Evolutionary conservation across 163 green algal genomes (phyloP), one percentile per base, ranked within the genome.

Genomic region (Scenedesmus sp.): DNA sequence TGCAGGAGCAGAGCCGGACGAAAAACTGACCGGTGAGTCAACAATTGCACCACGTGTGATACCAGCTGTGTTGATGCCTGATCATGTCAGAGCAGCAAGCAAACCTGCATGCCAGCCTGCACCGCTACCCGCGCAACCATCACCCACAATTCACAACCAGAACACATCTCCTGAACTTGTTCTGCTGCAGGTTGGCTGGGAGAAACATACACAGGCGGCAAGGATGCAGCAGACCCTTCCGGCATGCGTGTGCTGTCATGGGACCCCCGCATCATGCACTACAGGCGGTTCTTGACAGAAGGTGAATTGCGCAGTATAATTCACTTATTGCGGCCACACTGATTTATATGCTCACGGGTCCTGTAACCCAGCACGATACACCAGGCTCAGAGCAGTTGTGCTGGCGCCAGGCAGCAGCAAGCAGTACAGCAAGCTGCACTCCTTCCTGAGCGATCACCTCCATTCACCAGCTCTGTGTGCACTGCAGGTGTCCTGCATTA

Each of bases 231-330:
- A 18, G 82, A 86, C n/a, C 6, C 82, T 4, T 34, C 82, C 16
- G 90, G 77, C 57, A 66, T 84, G 86, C 79, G 66, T 4, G 83
- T 94, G 1, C 8, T 94, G 2, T 93, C 88, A 9, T 94, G 92
- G 92, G 88, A 92, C n/a, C 92, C 92, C 2, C 88, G 92, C 23
- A 94, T 94, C 73, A 84, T 94, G 20, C 88, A 92, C 79, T 92
- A 88, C 82, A 70, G 74, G 1, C 55, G 60, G 9, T 94, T 94
- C 73, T 62, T 94, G 16, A 82, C 66, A 15, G 91, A 93, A 46
- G 76, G 62, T 85, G 77, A 91, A 62, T 46, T 46, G 34, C 34
- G 34, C 34, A 46, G 34, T 46, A 46, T 46, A 46, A 46, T 81
- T 2, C 7, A 59, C 2, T 12, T 52, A 6, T 4, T 79, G 70